Evolutionary conservation across 2,329 filamentous ascomycete species (phyloP), one percentile per base, ranked within the genome.

Genomic region (Rhynchosporium graminicola): DNA sequence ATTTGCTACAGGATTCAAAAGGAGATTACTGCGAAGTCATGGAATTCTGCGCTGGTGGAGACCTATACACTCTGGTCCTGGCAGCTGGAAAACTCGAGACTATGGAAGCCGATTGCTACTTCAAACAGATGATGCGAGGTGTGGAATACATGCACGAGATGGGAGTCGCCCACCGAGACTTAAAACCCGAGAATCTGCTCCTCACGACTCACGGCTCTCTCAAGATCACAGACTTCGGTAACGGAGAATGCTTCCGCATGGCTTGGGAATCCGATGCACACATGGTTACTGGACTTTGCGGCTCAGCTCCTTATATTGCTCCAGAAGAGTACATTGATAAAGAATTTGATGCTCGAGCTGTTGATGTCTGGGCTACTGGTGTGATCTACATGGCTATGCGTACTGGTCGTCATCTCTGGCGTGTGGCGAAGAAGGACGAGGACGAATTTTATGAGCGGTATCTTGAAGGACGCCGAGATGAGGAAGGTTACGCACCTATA

Each of bases 351-450:
- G 95, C 95, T 36, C 86, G 95, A 62, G 94, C 95, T n/a, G 94
- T 99, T 55, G 95, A 99, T 73, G 89, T 98, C 13, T 99, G 95
- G 95, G 95, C 95, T 29, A 97, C 92, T 64, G 95, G 95, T 74
- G 95, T 99, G 57, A 99, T 99, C 64, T 99, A 99, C 79, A 99
- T 99, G 95, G 95, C 95, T 13, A 99, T 99, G 95, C 85, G 95
- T 63, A 98, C 94, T 1, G 95, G 95, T 5, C 85, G 95, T 59
- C 95, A 99, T 76, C 82, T 99, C 8, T 99, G 95, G 95, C 89
- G 93, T 60, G 87, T 97, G n/a, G 95, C 95, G 6, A 94, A 94
- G 77, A 96, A 92, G 77, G 93, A 96, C 60, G 94, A 98, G 68
- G 95, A 99, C 72, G 95, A 98, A 73, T 99, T 98, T 71, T 99